Conservation (phyloP, 768 basidiomycete genomes). For the Cyathus striatus region DNA sequence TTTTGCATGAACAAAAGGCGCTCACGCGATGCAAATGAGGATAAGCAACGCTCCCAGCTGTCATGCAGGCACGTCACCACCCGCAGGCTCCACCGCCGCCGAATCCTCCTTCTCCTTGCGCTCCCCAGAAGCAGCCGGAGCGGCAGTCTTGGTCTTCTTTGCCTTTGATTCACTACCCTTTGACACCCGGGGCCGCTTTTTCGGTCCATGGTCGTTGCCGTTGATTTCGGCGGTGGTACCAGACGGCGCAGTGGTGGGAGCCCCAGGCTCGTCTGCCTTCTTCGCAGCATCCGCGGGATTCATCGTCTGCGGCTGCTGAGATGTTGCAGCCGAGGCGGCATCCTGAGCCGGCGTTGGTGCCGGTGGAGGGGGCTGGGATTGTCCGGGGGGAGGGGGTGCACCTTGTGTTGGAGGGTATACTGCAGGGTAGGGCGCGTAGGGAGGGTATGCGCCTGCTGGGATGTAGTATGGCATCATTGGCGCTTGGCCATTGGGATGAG, state of each 20-base stretch:
- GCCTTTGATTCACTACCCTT: conserved; percentile 23
- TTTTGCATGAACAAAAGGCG: too few species aligned
- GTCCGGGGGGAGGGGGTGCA: conserved; percentile 10
- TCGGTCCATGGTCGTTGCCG: conserved; percentile 11
- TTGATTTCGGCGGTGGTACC: conserved; percentile 8
- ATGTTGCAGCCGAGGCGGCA: too few species aligned
- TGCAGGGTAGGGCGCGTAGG: conserved; percentile 30
- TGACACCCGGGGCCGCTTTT: conserved; percentile 19
- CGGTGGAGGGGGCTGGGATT: conserved; percentile 10
- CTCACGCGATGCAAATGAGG: background rate
- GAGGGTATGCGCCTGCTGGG: conserved; percentile 28
- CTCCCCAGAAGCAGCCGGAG: conserved; percentile 5
- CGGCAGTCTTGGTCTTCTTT: conserved; percentile 21
- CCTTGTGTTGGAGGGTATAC: conserved; percentile 21
- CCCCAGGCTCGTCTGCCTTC: conserved; percentile 21
- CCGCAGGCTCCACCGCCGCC: conserved; percentile 7
- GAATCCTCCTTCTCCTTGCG: conserved; percentile 13
- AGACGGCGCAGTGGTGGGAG: background rate
- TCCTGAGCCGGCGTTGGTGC: too few species aligned
- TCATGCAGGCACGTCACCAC: conserved; percentile 11
- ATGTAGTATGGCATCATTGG: conserved; percentile 35
- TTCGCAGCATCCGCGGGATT: conserved; percentile 21
- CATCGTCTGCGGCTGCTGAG: conserved; percentile 19
- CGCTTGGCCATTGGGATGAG: conserved; percentile 28
- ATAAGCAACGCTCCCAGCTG: background rate